Evolutionary conservation across 1,284 basidiomycete genomes (phyloP).

Genomic region (Earliella scabrosa): DNA sequence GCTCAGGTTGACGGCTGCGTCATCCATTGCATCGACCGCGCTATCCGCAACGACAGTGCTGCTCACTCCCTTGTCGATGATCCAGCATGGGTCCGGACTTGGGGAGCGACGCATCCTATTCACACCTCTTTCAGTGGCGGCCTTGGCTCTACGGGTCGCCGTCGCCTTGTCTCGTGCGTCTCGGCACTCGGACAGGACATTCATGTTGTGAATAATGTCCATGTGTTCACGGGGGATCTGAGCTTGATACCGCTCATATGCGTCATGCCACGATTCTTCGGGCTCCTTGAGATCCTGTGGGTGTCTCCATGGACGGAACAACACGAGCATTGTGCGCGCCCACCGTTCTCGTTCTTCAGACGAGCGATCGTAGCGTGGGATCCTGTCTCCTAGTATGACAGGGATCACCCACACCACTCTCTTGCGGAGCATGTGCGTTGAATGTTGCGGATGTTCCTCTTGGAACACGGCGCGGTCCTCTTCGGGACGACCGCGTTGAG

Average conservation of each 20-base stretch:
- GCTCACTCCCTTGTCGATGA: no score
- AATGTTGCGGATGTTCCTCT: neutral
- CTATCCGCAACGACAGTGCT: no score
- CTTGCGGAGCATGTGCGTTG: neutral
- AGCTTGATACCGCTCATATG: neutral
- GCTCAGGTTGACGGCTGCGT: no score
- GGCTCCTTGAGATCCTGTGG: neutral
- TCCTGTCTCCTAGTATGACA: neutral
- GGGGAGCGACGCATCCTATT: no score
- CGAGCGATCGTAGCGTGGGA: neutral
- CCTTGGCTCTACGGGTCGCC: no score
- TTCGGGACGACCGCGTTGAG: neutral
- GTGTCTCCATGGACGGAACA: neutral
- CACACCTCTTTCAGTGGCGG: no score
- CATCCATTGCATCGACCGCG: no score
- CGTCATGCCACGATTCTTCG: neutral
- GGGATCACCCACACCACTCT: neutral
- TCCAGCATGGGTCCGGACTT: no score
- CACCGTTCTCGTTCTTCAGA: neutral
- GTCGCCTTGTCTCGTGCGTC: no score
- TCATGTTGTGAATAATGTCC: neutral
- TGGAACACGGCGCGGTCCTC: neutral
- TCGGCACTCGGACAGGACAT: no score
- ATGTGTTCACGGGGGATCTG: neutral
- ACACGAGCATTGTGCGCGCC: slow-evolving; percentile 1